These are phyloP conservation scores for Silene vulgaris DNA, from an alignment of 179 eudicot genomes.

Conservation along the genomic window DNA sequence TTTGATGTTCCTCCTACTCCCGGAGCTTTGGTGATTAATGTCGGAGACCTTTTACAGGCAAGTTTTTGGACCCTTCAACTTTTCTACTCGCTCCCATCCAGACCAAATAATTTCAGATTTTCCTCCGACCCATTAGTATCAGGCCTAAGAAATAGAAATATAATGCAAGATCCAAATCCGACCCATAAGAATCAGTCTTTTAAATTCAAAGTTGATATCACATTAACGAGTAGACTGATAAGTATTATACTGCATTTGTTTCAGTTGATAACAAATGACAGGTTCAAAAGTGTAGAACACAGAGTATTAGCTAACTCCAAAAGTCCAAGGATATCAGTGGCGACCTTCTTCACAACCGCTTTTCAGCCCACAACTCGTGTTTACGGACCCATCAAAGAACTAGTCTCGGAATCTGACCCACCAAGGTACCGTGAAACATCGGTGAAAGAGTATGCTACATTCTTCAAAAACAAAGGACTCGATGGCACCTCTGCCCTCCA, in stretches of 20 bases:
- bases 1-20: slow-evolving; percentile 49
- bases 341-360: slow-evolving; percentile 37
- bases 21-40: slow-evolving; percentile 50
- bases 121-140: too few species aligned
- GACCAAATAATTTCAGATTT: too few species aligned
- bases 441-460: slow-evolving; percentile 26
- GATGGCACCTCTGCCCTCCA: slow-evolving; percentile 36
- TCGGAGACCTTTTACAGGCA: slow-evolving; percentile 57
- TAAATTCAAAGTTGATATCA: too few species aligned
- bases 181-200: too few species aligned
- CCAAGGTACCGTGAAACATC: slow-evolving; percentile 40
- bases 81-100: too few species aligned
- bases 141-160: too few species aligned
- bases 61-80: not conserved
- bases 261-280: slow-evolving; percentile 51
- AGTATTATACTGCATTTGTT: not conserved
- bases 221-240: too few species aligned
- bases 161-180: too few species aligned
- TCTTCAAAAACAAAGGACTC: slow-evolving; percentile 23
- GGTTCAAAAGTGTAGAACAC: slow-evolving; percentile 44
- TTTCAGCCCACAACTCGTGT: slow-evolving; percentile 6
- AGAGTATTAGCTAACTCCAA: slow-evolving; percentile 34
- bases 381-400: slow-evolving; percentile 52
- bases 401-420: slow-evolving; percentile 46
- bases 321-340: slow-evolving; percentile 59